Evolutionary conservation across 805 yeast genomes (phyloP).

Genomic region (Teunomyces aglyptinius): DNA sequence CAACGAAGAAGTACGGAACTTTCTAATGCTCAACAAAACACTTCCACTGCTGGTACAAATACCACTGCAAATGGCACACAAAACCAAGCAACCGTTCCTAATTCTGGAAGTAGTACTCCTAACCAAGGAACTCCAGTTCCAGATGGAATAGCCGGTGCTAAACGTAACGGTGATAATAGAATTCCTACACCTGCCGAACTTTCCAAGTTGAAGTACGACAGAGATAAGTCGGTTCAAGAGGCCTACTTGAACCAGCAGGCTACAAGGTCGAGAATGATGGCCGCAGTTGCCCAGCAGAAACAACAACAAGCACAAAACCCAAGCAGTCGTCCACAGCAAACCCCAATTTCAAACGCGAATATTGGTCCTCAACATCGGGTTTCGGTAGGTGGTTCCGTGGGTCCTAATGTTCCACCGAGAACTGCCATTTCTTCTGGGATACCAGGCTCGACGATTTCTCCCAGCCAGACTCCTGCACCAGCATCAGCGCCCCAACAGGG

Average conservation of each 20-base stretch:
- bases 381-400: neutral
- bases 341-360: constrained; percentile 4
- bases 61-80: neutral
- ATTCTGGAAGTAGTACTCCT: constrained; percentile 2
- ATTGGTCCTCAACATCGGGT: constrained; percentile 10
- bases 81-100: constrained; percentile 7
- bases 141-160: constrained; percentile 42
- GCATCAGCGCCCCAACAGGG: constrained; percentile 10
- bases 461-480: neutral
- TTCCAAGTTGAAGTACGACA: constrained; percentile 75
- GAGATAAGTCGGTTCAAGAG: constrained; percentile 83
- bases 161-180: constrained; percentile 44
- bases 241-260: constrained; percentile 54
- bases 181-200: constrained; percentile 75
- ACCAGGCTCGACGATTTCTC: constrained; percentile 1
- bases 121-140: constrained; percentile 21
- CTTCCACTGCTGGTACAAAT: constrained; percentile 2
- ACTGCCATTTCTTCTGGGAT: constrained; percentile 3
- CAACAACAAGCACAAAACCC: constrained; percentile 1
- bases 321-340: constrained; percentile 12
- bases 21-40: neutral
- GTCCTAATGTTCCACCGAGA: neutral
- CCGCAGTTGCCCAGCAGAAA: constrained; percentile 35
- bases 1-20: constrained; percentile 7
- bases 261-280: constrained; percentile 41